Conservation (phyloP, 73 alveolate genomes). For the Paramecium sexaurelia region DNA sequence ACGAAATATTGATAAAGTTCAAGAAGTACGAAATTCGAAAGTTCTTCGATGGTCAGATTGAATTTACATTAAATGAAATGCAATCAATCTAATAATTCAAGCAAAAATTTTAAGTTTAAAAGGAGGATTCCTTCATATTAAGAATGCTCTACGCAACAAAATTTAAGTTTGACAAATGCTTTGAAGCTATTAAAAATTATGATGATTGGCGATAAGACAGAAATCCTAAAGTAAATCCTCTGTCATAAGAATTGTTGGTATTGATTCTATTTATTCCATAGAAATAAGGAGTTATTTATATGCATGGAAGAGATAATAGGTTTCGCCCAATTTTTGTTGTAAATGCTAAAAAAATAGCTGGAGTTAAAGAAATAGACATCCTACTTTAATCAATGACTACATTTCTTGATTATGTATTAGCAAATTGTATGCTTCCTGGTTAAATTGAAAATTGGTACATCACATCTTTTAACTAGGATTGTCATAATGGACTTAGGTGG, state of each 20-base stretch:
- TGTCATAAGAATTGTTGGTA: not conserved
- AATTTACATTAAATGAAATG: not conserved
- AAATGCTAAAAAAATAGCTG: constrained; percentile 62
- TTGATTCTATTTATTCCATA: not conserved
- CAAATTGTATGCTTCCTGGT: constrained; percentile 65
- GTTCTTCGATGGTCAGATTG: constrained; percentile 35
- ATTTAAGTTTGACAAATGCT: constrained; percentile 2
- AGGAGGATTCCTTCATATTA: not conserved
- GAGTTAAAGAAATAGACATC: not conserved
- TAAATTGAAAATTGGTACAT: constrained; percentile 21
- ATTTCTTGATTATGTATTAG: constrained; percentile 44
- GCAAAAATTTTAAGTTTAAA: not conserved
- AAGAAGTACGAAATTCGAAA: not conserved
- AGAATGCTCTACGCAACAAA: constrained; percentile 49
- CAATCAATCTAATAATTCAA: not conserved
- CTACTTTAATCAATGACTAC: not conserved
- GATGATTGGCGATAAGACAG: not conserved
- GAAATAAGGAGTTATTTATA: constrained; percentile 63
- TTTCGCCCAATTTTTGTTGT: constrained; percentile 69
- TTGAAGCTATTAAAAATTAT: not conserved
- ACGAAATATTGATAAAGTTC: not conserved
- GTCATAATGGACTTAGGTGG: constrained; percentile 65
- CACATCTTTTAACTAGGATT: constrained; percentile 57
- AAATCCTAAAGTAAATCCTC: not conserved
- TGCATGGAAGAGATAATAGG: constrained; percentile 73